phyloP scores from a whole-genome alignment of 1,284 basidiomycete genomes.

The Cronartium quercuum region DNA sequence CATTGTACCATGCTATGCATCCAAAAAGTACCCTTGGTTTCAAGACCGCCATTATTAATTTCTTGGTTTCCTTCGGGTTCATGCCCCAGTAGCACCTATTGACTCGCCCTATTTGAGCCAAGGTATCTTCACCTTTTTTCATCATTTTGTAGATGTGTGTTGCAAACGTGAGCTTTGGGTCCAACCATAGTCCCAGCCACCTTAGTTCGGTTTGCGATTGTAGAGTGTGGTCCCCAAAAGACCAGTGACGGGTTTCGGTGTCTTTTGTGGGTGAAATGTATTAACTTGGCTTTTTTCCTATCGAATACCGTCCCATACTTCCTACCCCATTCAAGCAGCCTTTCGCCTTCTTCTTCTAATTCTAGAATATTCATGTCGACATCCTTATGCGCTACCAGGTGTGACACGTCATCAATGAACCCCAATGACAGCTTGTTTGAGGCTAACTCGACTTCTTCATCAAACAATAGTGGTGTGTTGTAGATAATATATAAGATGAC shows the following conservation, averaged over 20 bases:
- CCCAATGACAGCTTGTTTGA: not conserved
- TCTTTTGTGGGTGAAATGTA: not conserved
- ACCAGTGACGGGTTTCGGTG: not conserved
- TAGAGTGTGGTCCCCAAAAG: not conserved
- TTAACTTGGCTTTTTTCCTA: not conserved
- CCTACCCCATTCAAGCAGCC: not conserved
- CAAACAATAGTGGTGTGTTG: constrained; percentile 14
- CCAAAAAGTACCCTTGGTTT: not conserved
- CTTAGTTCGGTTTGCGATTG: not conserved
- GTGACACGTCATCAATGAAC: constrained; percentile 15
- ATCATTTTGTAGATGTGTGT: not conserved
- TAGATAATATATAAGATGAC: constrained; percentile 18
- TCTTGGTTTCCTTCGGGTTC: not conserved
- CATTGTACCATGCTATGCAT: no score
- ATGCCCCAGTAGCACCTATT: not conserved
- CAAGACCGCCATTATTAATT: not conserved
- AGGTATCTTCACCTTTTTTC: not conserved
- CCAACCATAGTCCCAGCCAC: no score
- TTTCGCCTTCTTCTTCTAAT: not conserved
- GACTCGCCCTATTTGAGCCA: not conserved
- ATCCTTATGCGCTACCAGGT: not conserved
- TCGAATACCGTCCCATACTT: not conserved
- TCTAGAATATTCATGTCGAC: not conserved
- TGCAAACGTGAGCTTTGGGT: not conserved
- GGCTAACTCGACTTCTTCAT: not conserved